Conservation (phyloP, 2,329 filamentous ascomycete genomes). For the Neoascochyta sp. region DNA sequence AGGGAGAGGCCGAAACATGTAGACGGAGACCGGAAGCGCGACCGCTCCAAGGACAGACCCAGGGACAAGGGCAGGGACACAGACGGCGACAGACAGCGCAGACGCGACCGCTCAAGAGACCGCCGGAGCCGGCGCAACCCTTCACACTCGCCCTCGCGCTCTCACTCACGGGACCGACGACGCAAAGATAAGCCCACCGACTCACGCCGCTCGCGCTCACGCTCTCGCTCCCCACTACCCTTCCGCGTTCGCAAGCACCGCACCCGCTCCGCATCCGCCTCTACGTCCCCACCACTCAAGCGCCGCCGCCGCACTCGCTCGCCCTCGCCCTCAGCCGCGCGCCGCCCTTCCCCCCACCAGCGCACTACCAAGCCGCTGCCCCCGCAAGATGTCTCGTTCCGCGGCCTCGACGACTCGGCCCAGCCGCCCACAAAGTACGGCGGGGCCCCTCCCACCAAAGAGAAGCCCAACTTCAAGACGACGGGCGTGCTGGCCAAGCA, state of each 20-base stretch:
- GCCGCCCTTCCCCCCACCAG: slow-evolving; percentile 44
- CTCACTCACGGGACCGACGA: slow-evolving; percentile 14
- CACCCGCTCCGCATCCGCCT: slow-evolving; percentile 23
- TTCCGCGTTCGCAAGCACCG: slow-evolving; percentile 22
- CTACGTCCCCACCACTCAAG: slow-evolving; percentile 31
- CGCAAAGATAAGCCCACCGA: slow-evolving; percentile 13
- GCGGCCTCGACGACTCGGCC: slow-evolving; percentile 30
- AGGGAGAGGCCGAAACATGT: slow-evolving; percentile 12
- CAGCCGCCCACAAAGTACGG: slow-evolving; percentile 31
- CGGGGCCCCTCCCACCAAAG: slow-evolving; percentile 55
- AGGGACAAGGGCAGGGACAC: slow-evolving; percentile 9
- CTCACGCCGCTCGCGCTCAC: slow-evolving; percentile 22
- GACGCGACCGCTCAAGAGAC: slow-evolving; percentile 14
- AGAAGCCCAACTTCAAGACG: slow-evolving; percentile 81
- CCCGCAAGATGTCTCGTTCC: slow-evolving; percentile 47
- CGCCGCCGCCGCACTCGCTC: slow-evolving; percentile 31
- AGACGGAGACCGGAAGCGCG: slow-evolving; percentile 8
- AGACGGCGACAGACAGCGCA: slow-evolving; percentile 10
- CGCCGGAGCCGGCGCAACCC: slow-evolving; percentile 11
- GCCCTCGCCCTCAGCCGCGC: slow-evolving; percentile 25
- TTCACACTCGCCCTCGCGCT: slow-evolving; percentile 11
- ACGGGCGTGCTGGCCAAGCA: slow-evolving; percentile 83
- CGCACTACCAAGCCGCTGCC: slow-evolving; percentile 44
- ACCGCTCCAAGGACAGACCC: slow-evolving; percentile 10
- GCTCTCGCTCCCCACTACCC: slow-evolving; percentile 25